Evolutionary conservation across 176 grass and related monocot species (phyloP).

Genomic region (Ensete ventricosum): DNA sequence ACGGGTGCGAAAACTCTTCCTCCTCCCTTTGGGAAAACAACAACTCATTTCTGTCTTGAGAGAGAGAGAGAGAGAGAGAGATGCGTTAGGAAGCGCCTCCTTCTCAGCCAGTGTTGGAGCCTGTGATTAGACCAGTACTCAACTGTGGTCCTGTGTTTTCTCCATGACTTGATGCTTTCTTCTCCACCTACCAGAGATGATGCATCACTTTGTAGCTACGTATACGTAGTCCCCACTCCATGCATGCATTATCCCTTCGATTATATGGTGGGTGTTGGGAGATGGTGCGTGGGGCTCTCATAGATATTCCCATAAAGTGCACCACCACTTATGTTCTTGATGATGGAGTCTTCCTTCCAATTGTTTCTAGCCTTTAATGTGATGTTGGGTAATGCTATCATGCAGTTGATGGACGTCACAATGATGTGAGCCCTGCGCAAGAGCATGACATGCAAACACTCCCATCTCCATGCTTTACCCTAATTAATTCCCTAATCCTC

Average conservation of each 20-base stretch:
- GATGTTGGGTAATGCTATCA: no score
- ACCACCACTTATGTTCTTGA: conserved; percentile 17
- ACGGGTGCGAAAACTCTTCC: no score
- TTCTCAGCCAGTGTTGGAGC: no score
- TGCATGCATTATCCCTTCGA: no score
- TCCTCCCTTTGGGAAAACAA: no score
- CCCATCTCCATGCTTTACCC: background rate
- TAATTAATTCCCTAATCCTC: no score
- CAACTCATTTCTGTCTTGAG: no score
- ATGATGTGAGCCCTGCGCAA: conserved; percentile 6
- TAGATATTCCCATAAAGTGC: conserved; percentile 29
- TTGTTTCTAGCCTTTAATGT: background rate
- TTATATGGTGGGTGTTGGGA: no score
- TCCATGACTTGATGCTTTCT: background rate
- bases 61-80: no score
- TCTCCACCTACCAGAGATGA: conserved; percentile 4
- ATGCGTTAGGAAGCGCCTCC: no score
- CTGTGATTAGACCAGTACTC: no score
- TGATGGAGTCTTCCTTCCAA: background rate
- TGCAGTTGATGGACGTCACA: background rate
- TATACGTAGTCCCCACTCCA: conserved; percentile 8
- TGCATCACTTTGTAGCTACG: conserved; percentile 14
- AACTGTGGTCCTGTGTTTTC: no score
- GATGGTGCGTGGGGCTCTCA: background rate
- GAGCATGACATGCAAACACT: background rate